Evolutionary conservation across 2,329 filamentous ascomycete genomes (phyloP).

Genomic region (Ilyonectria sp.): DNA sequence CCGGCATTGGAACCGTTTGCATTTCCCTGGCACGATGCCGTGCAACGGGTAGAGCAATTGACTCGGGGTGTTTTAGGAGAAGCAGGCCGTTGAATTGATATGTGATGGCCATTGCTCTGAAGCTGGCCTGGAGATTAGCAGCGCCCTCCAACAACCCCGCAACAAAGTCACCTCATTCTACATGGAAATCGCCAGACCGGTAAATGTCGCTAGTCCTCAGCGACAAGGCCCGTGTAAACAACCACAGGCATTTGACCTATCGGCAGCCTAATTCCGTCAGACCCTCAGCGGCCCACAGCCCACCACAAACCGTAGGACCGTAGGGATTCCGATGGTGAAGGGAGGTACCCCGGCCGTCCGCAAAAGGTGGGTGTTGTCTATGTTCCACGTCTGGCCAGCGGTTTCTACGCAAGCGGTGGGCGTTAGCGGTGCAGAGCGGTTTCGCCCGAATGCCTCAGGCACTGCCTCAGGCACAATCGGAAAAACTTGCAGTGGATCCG

Average conservation of each 20-base stretch:
- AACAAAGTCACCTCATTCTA: slow-evolving; percentile 48
- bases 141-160: slow-evolving; percentile 35
- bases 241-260: slow-evolving; percentile 5
- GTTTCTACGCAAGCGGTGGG: slow-evolving; percentile 10
- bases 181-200: slow-evolving; percentile 45
- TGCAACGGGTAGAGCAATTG: slow-evolving; percentile 7
- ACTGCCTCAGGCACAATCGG: slow-evolving; percentile 47
- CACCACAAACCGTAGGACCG: neutral
- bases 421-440: slow-evolving; percentile 19
- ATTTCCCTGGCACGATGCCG: neutral
- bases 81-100: slow-evolving; percentile 8
- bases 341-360: neutral
- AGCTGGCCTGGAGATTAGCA: slow-evolving; percentile 5
- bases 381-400: slow-evolving; percentile 24
- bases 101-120: slow-evolving; percentile 11
- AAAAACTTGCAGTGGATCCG: slow-evolving; percentile 51
- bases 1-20: neutral
- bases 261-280: neutral
- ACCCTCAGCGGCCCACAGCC: neutral
- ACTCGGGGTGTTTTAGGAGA: neutral
- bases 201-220: slow-evolving; percentile 24
- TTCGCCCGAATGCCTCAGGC: slow-evolving; percentile 42
- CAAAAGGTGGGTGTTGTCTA: neutral
- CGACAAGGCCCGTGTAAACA: slow-evolving; percentile 34
- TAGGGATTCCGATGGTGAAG: neutral